Conservation (phyloP, 1,284 basidiomycete genomes). For the Moniliophthora roreri region DNA sequence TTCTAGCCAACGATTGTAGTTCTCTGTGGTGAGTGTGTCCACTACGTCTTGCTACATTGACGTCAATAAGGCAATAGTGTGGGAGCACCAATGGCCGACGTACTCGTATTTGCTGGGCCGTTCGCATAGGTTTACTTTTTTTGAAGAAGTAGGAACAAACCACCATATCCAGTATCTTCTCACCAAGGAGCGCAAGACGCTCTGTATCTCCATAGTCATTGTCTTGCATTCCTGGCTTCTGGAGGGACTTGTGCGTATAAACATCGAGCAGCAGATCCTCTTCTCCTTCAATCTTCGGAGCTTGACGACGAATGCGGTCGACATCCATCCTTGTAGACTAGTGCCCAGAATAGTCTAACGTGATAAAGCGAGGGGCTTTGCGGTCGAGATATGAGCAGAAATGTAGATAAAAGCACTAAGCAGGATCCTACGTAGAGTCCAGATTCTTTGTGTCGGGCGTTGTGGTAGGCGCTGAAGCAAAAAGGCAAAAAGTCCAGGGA, state of each 20-base stretch:
- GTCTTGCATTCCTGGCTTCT: slow-evolving; percentile 20
- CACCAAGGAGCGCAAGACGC: slow-evolving; percentile 49
- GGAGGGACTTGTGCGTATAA: slow-evolving; percentile 43
- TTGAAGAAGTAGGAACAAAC: slow-evolving; percentile 43
- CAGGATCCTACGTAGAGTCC: too few species aligned
- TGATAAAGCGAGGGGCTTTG: too few species aligned
- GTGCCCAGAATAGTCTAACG: too few species aligned
- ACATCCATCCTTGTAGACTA: slow-evolving; percentile 7
- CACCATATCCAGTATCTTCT: slow-evolving; percentile 39
- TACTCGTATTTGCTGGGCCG: slow-evolving; percentile 40
- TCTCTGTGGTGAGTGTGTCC: slow-evolving; percentile 26
- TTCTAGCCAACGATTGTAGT: slow-evolving; percentile 40
- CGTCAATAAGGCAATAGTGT: slow-evolving; percentile 3
- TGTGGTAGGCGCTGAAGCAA: too few species aligned
- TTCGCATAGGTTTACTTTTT: slow-evolving; percentile 38
- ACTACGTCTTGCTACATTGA: slow-evolving; percentile 27
- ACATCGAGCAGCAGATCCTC: slow-evolving; percentile 52
- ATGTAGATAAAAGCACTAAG: too few species aligned
- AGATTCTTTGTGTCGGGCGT: too few species aligned
- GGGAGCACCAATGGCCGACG: slow-evolving; percentile 13
- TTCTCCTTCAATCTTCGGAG: slow-evolving; percentile 46
- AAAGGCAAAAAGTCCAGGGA: too few species aligned
- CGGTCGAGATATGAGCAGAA: too few species aligned
- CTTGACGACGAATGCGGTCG: slow-evolving; percentile 31
- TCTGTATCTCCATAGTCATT: slow-evolving; percentile 45